Conservation (phyloP, 768 basidiomycete species). For the Lanmaoa rubissima region DNA sequence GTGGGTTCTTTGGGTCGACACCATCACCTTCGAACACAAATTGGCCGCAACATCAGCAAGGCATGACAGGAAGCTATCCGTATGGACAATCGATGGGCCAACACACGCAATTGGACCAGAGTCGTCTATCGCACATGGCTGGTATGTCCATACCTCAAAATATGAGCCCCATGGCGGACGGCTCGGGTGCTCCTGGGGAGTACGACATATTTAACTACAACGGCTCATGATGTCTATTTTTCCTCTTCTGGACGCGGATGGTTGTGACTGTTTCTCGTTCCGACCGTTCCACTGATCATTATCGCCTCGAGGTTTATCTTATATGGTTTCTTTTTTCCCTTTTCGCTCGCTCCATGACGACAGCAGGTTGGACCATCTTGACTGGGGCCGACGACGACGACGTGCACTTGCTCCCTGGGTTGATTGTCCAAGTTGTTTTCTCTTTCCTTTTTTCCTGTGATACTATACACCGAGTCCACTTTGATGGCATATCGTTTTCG, state of each 20-base stretch:
- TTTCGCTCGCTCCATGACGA: slow-evolving; percentile 6
- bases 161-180: slow-evolving; percentile 42
- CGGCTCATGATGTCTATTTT: slow-evolving; percentile 34
- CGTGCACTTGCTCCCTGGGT: not conserved
- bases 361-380: slow-evolving; percentile 7
- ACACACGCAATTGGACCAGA: slow-evolving; percentile 28
- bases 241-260: slow-evolving; percentile 18
- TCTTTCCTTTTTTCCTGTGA: not conserved
- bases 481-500: slow-evolving; percentile 17
- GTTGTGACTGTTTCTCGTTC: slow-evolving; percentile 15
- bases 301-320: slow-evolving; percentile 28
- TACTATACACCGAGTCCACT: slow-evolving; percentile 22
- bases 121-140: slow-evolving; percentile 47
- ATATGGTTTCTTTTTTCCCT: slow-evolving; percentile 7
- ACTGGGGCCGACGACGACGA: not conserved
- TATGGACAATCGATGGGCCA: slow-evolving; percentile 29
- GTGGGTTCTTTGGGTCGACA: slow-evolving; percentile 25
- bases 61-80: slow-evolving; percentile 29
- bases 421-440: slow-evolving; percentile 1
- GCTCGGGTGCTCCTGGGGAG: slow-evolving; percentile 40
- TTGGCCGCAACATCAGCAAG: slow-evolving; percentile 31
- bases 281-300: slow-evolving; percentile 22
- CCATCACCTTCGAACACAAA: slow-evolving; percentile 25
- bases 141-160: slow-evolving; percentile 50
- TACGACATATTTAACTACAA: slow-evolving; percentile 63